A percentile compares a stretch with the other conserved stretches of the same genome.
These are phyloP conservation scores for Zygosaccharomyces pseudorouxii DNA, from an alignment of 805 yeast species.

Conservation along the genomic window DNA sequence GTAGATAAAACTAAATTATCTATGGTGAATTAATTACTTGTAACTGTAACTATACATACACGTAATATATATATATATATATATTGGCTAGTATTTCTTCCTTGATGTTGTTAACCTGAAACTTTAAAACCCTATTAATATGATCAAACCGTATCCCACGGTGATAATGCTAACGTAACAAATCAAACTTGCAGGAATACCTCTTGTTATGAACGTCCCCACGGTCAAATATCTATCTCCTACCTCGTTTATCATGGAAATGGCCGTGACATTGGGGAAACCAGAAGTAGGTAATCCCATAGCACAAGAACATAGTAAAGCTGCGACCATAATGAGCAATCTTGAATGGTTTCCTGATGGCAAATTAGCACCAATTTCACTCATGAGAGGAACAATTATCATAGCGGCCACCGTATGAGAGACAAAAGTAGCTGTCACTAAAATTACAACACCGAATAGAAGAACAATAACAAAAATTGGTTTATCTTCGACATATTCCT, in stretches of 20 bases:
- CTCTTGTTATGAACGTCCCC: constrained; percentile 78
- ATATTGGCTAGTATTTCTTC: neutral
- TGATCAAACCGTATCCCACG: constrained; percentile 75
- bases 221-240: constrained; percentile 90
- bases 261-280: constrained; percentile 96
- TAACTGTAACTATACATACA: neutral
- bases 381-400: constrained; percentile 84
- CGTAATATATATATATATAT: neutral
- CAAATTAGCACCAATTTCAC: constrained; percentile 76
- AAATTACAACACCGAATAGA: constrained; percentile 75
- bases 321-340: constrained; percentile 60
- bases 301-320: constrained; percentile 80
- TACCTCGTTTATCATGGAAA: constrained; percentile 86
- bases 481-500: constrained; percentile 57
- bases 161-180: constrained; percentile 70
- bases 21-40: neutral
- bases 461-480: constrained; percentile 69
- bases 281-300: constrained; percentile 98
- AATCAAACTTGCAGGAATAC: constrained; percentile 80
- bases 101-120: neutral
- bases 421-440: constrained; percentile 88
- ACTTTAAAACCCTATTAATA: constrained; percentile 38
- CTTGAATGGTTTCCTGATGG: constrained; percentile 79
- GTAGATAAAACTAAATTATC: constrained; percentile 8
- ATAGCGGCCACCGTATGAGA: constrained; percentile 97